Percentiles rank a stretch among this genome's conserved stretches.
Evolutionary conservation across 1,284 basidiomycete species (phyloP).

Genomic region (Rhodofomes roseus): DNA sequence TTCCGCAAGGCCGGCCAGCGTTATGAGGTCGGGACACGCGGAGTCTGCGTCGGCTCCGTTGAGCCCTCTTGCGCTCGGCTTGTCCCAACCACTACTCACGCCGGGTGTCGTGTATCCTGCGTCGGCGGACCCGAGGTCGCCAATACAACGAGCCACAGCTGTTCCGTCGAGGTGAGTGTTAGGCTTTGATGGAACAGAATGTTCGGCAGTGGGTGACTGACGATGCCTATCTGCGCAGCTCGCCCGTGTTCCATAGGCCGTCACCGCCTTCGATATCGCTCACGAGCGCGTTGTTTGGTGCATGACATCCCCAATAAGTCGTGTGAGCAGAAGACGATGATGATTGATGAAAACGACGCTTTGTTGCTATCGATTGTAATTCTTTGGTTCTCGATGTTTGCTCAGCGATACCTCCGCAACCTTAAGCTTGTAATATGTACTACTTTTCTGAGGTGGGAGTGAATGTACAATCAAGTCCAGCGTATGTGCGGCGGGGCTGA

Average conservation of each 20-base stretch:
- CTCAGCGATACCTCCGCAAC: too few relatives aligned
- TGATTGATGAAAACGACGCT: neutral
- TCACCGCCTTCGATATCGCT: neutral
- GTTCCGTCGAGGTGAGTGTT: slow-evolving; percentile 19
- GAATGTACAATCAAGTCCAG: too few relatives aligned
- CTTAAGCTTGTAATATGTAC: too few relatives aligned
- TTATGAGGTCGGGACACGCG: neutral
- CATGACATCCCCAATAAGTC: neutral
- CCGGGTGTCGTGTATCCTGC: slow-evolving; percentile 13
- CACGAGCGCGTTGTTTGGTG: neutral
- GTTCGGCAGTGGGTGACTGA: neutral
- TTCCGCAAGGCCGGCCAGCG: neutral
- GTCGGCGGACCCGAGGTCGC: slow-evolving; percentile 26
- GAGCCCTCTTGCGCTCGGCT: slow-evolving; percentile 3
- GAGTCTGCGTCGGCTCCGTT: neutral
- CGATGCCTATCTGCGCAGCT: neutral
- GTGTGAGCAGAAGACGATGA: neutral
- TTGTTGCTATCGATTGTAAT: neutral
- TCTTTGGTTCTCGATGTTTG: too few relatives aligned
- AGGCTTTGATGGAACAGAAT: neutral
- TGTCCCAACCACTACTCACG: slow-evolving; percentile 9
- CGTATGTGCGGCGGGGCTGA: too few relatives aligned
- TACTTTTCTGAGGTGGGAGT: too few relatives aligned
- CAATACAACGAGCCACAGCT: slow-evolving; percentile 16
- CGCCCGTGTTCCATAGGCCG: slow-evolving; percentile 4